Evolutionary conservation across 2,329 filamentous ascomycete genomes (phyloP), one percentile per base, ranked within the genome.

Genomic region (Didymella pomorum): DNA sequence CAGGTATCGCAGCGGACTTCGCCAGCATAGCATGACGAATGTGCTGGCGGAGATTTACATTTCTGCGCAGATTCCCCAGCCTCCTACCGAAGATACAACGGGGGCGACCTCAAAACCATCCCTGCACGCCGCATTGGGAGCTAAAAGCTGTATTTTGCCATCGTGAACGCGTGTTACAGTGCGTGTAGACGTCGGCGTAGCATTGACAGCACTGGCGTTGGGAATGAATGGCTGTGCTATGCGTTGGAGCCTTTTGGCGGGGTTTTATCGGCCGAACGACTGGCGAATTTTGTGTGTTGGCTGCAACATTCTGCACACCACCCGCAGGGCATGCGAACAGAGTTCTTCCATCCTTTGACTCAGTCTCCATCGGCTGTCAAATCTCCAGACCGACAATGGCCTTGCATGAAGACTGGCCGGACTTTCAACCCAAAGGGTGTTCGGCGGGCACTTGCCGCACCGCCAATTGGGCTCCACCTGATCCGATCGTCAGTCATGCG

Each of bases 1-100:
- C 48, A 79, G 47, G 52, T 45, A 37, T 35, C 44, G 52, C 47
- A 52, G 87, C 23, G 83, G 68, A 69, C 66, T 67, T 67, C 57
- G 70, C 68, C 69, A 69, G 65, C 67, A 63, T 61, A 67, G 65
- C 67, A 66, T 60, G 51, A 64, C 58, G 55, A 58, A 60, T 70
- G 68, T 60, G 48, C 51, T 46, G 52, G 60, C 57, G 61, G 62
- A 61, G 41, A 58, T 58, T 54, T 54, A 54, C 56, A 58, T 58
- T 39, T 58, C 51, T 58, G 20, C 57, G 64, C 62, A 63, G 56
- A 61, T 63, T 64, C 56, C 61, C 70, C 71, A 73, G 66, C 69
- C 70, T 61, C 61, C 62, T 48, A 52, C 60, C 63, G 62, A 69
- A 56, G 54, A 54, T 39, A 50, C 52, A 54, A 60, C 60, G 60